Evolutionary conservation across 192 early-diverging fungal species (phyloP).

Genomic region (Linnemannia zychae): DNA sequence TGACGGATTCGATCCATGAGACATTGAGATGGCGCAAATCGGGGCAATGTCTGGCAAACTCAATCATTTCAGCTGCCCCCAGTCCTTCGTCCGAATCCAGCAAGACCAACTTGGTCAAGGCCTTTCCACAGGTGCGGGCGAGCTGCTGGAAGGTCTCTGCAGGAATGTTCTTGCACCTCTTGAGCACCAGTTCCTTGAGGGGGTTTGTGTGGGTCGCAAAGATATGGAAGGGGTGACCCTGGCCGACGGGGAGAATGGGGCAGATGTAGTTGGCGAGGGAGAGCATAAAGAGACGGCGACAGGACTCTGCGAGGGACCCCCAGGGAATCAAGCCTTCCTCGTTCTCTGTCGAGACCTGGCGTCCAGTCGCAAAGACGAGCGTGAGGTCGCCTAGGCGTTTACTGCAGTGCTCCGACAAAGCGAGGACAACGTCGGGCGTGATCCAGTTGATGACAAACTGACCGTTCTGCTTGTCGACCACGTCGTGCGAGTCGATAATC

Average conservation of each 20-base stretch:
- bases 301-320: slow-evolving; percentile 52
- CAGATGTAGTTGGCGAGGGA: slow-evolving; percentile 56
- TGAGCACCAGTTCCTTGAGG: slow-evolving; percentile 44
- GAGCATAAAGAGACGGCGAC: slow-evolving; percentile 49
- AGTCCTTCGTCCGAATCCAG: slow-evolving; percentile 48
- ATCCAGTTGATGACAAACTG: slow-evolving; percentile 59
- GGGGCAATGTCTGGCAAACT: slow-evolving; percentile 51
- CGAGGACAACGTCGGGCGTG: slow-evolving; percentile 55
- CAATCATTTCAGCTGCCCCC: slow-evolving; percentile 42
- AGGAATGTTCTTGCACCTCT: slow-evolving; percentile 53
- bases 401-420: slow-evolving; percentile 53
- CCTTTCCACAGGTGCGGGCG: slow-evolving; percentile 50
- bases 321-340: slow-evolving; percentile 54
- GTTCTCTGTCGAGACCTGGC: slow-evolving; percentile 42
- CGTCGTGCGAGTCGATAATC: slow-evolving; percentile 57
- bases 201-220: slow-evolving; percentile 52
- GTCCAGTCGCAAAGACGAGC: slow-evolving; percentile 51
- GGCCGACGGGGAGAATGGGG: slow-evolving; percentile 32
- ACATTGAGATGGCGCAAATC: slow-evolving; percentile 48
- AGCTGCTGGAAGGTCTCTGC: slow-evolving; percentile 43
- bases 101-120: slow-evolving; percentile 48
- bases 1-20: slow-evolving; percentile 48
- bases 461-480: slow-evolving; percentile 53
- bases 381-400: slow-evolving; percentile 46
- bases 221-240: slow-evolving; percentile 41